Conservation (phyloP, 441 rosid species). For the Jatropha podagrica region DNA sequence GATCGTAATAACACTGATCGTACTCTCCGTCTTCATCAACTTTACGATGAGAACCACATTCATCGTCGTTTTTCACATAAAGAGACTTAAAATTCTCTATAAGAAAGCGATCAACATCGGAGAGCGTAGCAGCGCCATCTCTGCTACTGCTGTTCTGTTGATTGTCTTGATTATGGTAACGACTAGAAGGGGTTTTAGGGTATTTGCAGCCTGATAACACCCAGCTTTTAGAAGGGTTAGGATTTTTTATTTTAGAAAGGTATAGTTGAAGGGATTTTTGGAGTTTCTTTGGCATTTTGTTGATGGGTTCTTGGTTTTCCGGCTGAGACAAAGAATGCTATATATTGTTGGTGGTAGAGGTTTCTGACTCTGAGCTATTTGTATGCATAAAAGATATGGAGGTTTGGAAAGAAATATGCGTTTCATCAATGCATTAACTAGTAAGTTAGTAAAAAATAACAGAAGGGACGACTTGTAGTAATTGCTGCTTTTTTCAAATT, state of each 20-base stretch:
- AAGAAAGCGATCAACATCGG: conserved; percentile 77
- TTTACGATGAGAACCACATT: too few relatives aligned
- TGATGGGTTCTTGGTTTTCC: background rate
- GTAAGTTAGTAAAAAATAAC: conserved; percentile 4
- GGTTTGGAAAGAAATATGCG: conserved; percentile 1
- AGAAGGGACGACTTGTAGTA: background rate
- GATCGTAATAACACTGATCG: background rate
- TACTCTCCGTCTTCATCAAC: background rate
- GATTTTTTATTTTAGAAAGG: conserved; percentile 59
- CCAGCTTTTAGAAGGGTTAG: conserved; percentile 46
- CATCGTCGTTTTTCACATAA: conserved; percentile 44
- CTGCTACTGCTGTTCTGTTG: background rate
- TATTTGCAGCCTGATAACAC: conserved; percentile 53
- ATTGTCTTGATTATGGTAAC: conserved; percentile 6
- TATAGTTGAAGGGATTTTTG: conserved; percentile 57
- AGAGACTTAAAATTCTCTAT: conserved; percentile 81
- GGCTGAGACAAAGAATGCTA: background rate
- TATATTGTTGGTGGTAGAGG: background rate
- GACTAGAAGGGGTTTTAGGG: conserved; percentile 55
- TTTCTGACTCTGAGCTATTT: too few relatives aligned
- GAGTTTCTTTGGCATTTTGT: conserved; percentile 54
- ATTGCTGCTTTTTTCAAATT: conserved; percentile 5
- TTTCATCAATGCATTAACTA: conserved; percentile 7
- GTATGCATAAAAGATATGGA: too few relatives aligned
- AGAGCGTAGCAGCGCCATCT: conserved; percentile 55